Percentiles rank a stretch among this genome's conserved stretches.
phyloP scores from a whole-genome alignment of 2,329 filamentous ascomycete species.

The Fusarium pseudonygamai region DNA sequence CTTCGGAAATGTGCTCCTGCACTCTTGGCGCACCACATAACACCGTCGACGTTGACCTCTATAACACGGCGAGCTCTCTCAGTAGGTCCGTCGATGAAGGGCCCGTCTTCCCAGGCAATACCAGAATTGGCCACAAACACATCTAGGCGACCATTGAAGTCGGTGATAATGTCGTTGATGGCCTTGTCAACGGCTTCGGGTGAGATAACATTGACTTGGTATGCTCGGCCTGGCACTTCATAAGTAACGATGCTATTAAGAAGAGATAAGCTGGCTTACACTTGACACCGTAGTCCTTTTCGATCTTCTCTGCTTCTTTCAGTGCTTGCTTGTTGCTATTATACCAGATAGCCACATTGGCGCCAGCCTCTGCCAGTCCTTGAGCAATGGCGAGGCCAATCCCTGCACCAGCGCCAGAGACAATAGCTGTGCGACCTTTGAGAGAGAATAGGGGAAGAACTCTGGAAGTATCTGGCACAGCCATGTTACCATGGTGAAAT shows the following conservation, averaged over 20 bases:
- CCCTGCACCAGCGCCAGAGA: conserved; percentile 72
- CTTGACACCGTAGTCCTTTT: conserved; percentile 72
- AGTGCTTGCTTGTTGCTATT: conserved; percentile 73
- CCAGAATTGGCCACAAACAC: conserved; percentile 84
- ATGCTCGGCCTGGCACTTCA: conserved; percentile 63
- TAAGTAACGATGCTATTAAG: conserved; percentile 1
- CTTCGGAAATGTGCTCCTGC: conserved; percentile 75
- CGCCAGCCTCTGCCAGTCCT: conserved; percentile 74
- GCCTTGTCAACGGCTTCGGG: conserved; percentile 61
- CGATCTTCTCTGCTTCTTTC: conserved; percentile 69
- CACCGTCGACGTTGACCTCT: conserved; percentile 77
- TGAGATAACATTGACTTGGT: conserved; percentile 68
- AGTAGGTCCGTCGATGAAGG: conserved; percentile 71
- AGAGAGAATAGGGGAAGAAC: conserved; percentile 75
- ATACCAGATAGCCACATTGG: conserved; percentile 78
- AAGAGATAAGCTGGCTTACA: conserved; percentile 54
- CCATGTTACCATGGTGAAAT: conserved; percentile 68
- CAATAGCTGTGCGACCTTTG: conserved; percentile 74
- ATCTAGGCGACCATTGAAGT: conserved; percentile 80
- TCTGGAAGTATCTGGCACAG: conserved; percentile 55
- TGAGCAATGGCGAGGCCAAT: conserved; percentile 74
- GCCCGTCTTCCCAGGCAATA: conserved; percentile 75
- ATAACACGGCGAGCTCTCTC: conserved; percentile 75
- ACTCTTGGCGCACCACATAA: conserved; percentile 79
- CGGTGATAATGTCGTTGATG: conserved; percentile 63